A percentile compares a stretch with the other conserved stretches of the same genome.
Evolutionary conservation across 2,329 filamentous ascomycete genomes (phyloP).

Genomic region (Nectriaceae sp.): DNA sequence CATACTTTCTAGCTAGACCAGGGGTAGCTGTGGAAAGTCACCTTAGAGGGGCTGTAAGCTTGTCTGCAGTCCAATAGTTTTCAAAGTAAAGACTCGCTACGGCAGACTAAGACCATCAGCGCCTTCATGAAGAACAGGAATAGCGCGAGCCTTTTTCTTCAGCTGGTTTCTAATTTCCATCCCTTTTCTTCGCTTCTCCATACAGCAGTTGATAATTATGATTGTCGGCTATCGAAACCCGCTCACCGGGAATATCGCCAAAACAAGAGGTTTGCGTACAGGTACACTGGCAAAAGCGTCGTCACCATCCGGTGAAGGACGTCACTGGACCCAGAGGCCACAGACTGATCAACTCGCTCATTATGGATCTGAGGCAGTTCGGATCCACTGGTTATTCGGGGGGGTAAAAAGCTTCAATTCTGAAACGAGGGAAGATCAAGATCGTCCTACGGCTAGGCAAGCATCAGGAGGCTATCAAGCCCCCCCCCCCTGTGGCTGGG

Average conservation of each 20-base stretch:
- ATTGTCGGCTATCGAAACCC: too few relatives aligned
- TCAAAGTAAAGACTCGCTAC: conserved; percentile 8
- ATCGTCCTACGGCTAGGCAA: conserved; percentile 11
- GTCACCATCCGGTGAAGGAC: background rate
- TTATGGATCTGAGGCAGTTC: background rate
- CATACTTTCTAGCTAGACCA: too few relatives aligned
- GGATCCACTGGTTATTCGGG: background rate
- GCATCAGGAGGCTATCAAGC: background rate
- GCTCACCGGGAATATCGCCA: too few relatives aligned
- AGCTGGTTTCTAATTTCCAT: too few relatives aligned
- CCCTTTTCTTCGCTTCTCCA: conserved; percentile 9
- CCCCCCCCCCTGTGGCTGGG: background rate
- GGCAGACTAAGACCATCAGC: conserved; percentile 5
- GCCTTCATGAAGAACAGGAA: background rate
- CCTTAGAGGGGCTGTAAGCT: conserved; percentile 3
- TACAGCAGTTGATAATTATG: conserved; percentile 21
- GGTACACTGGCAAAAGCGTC: background rate
- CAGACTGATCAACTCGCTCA: background rate
- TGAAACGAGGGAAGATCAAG: conserved; percentile 27
- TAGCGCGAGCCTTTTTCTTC: too few relatives aligned
- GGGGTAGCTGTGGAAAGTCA: too few relatives aligned
- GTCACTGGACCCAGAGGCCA: background rate
- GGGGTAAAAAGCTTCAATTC: conserved; percentile 4
- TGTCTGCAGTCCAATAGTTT: conserved; percentile 10
- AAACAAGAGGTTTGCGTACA: background rate